These are phyloP conservation scores for Cryptococcus sp. DNA, from an alignment of 1,284 basidiomycete species.

Conservation along the genomic window DNA sequence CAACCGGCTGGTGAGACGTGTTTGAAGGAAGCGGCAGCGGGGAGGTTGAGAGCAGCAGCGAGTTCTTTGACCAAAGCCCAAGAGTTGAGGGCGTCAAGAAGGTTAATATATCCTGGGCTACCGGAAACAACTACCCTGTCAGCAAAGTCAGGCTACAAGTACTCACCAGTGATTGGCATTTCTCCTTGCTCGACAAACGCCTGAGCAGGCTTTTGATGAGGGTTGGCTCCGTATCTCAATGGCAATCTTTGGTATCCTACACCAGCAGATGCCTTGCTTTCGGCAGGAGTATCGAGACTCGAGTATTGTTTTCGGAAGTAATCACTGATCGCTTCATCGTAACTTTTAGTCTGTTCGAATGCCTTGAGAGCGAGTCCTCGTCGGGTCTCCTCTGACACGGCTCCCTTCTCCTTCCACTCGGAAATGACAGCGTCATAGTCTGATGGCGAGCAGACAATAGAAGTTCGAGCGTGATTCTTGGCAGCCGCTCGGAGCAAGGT, in stretches of 20 bases:
- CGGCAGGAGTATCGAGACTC: constrained; percentile 63
- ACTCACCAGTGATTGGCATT: constrained; percentile 86
- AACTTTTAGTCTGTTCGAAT: constrained; percentile 91
- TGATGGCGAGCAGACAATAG: constrained; percentile 86
- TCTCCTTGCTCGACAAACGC: constrained; percentile 86
- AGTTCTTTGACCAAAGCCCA: constrained; percentile 96
- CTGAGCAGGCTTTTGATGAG: constrained; percentile 98
- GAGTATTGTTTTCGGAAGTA: constrained; percentile 98
- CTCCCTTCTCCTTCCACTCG: constrained; percentile 64
- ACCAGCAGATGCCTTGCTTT: constrained; percentile 57
- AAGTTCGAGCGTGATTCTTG: constrained; percentile 94
- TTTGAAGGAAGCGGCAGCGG: constrained; percentile 98
- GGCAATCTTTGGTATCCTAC: constrained; percentile 74
- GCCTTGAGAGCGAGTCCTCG: constrained; percentile 91
- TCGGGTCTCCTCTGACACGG: constrained; percentile 66
- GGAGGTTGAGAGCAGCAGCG: constrained; percentile 69
- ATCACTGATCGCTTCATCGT: constrained; percentile 91
- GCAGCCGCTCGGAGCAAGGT: constrained; percentile 96
- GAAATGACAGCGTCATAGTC: constrained; percentile 83
- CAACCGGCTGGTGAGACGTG: constrained; percentile 98
- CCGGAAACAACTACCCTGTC: constrained; percentile 72
- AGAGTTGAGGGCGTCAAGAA: constrained; percentile 96
- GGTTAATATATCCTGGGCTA: constrained; percentile 97
- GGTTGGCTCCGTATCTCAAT: constrained; percentile 94
- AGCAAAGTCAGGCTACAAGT: neutral